Percentiles rank a stretch among this genome's conserved stretches.
These are phyloP conservation scores for Aquilaria yunnanensis DNA, from an alignment of 345 rosid species.

Conservation along the genomic window DNA sequence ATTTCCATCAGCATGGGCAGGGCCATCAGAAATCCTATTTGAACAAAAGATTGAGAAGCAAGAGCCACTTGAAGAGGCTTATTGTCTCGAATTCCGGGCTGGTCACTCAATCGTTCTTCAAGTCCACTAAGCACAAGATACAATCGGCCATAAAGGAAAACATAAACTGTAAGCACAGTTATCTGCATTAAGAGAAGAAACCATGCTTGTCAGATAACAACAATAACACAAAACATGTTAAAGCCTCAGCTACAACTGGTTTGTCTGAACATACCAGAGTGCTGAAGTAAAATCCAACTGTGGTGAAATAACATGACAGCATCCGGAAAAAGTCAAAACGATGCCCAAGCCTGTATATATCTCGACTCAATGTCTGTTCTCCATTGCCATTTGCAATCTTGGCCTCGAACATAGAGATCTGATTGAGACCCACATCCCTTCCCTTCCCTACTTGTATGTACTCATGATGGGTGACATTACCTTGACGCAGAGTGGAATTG, in stretches of 20 bases:
- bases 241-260: background rate
- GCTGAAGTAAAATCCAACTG: constrained; percentile 96
- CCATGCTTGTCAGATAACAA: constrained; percentile 2
- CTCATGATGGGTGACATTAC: constrained; percentile 99
- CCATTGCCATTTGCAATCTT: constrained; percentile 99
- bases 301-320: constrained; percentile 97
- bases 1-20: constrained; percentile 99
- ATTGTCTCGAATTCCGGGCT: constrained; percentile 79
- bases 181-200: constrained; percentile 47
- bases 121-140: constrained; percentile 98
- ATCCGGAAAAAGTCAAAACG: constrained; percentile 98
- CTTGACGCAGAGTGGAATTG: constrained; percentile 98
- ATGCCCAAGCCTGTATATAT: constrained; percentile 95
- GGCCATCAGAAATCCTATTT: constrained; percentile 94
- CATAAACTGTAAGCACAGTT: constrained; percentile 93
- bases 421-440: constrained; percentile 98
- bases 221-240: constrained; percentile 7
- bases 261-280: constrained; percentile 50
- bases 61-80: constrained; percentile 97
- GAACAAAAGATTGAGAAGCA: constrained; percentile 97
- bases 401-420: constrained; percentile 99
- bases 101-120: constrained; percentile 65
- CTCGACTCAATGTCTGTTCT: constrained; percentile 96
- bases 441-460: constrained; percentile 99
- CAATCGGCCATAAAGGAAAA: constrained; percentile 98